Evolutionary conservation across 495 filamentous ascomycete species (phyloP).

Genomic region (Bryoglossum gracile): DNA sequence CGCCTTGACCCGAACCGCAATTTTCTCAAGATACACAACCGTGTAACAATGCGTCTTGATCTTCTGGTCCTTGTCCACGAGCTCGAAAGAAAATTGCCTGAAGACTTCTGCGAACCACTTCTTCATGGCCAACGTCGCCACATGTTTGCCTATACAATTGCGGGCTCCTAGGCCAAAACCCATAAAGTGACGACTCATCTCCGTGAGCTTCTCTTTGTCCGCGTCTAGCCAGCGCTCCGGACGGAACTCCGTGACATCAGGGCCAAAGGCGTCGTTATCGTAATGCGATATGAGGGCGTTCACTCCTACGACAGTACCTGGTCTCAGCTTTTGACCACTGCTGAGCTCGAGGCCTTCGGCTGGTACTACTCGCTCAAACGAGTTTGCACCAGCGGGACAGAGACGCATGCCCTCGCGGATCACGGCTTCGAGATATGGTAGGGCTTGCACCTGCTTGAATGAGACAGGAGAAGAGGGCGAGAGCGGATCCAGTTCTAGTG

Average conservation of each 20-base stretch:
- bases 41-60: neutral
- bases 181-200: neutral
- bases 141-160: neutral
- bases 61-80: neutral
- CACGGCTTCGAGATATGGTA: slow-evolving; percentile 23
- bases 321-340: slow-evolving; percentile 24
- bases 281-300: slow-evolving; percentile 27
- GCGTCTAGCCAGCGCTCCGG: slow-evolving; percentile 47
- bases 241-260: slow-evolving; percentile 43
- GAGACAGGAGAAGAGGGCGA: neutral
- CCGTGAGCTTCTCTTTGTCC: neutral
- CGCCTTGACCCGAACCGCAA: neutral
- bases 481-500: neutral
- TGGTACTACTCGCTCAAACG: slow-evolving; percentile 22
- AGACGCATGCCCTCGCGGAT: slow-evolving; percentile 29
- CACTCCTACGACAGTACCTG: slow-evolving; percentile 21
- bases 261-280: slow-evolving; percentile 45
- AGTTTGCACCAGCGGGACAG: slow-evolving; percentile 6
- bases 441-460: neutral
- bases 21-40: neutral
- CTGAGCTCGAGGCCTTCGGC: slow-evolving; percentile 22
- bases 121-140: neutral
- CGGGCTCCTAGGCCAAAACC: neutral
- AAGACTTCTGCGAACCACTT: neutral
- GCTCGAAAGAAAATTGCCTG: neutral